phyloP scores from a whole-genome alignment of 2,329 filamentous ascomycete genomes.

The Beauveria sp. region DNA sequence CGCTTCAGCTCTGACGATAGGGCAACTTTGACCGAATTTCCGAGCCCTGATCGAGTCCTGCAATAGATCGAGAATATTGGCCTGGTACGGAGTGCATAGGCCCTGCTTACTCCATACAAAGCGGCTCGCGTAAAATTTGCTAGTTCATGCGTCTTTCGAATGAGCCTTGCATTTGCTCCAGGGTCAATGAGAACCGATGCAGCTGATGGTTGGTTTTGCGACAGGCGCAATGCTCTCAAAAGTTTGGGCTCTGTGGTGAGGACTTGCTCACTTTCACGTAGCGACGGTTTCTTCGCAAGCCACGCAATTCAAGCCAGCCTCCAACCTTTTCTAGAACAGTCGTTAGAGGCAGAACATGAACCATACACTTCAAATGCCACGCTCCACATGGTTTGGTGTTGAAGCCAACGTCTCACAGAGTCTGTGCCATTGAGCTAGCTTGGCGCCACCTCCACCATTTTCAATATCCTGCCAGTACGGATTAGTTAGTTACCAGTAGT shows the following conservation, averaged over 20 bases:
- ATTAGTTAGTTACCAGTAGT: neutral
- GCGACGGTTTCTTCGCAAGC: neutral
- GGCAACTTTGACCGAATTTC: neutral
- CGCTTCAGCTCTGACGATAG: no score
- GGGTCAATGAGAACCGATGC: neutral
- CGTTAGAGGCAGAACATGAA: neutral
- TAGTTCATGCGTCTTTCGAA: neutral
- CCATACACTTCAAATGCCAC: neutral
- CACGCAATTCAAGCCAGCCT: neutral
- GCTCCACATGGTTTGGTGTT: neutral
- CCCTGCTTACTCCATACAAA: neutral
- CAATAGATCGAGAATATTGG: neutral
- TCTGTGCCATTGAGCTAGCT: conserved; percentile 2
- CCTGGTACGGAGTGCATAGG: neutral
- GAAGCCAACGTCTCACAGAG: neutral
- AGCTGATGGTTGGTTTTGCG: neutral
- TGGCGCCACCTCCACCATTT: conserved; percentile 2
- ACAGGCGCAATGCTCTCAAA: neutral
- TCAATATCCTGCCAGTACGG: neutral
- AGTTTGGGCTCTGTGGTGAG: neutral
- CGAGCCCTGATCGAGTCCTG: no score
- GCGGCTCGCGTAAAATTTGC: neutral
- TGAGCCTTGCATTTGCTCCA: neutral
- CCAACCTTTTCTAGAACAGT: neutral
- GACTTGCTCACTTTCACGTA: neutral